Conservation (phyloP, 192 early-diverging fungal genomes). For the Rhizoclosmatium globosum region DNA sequence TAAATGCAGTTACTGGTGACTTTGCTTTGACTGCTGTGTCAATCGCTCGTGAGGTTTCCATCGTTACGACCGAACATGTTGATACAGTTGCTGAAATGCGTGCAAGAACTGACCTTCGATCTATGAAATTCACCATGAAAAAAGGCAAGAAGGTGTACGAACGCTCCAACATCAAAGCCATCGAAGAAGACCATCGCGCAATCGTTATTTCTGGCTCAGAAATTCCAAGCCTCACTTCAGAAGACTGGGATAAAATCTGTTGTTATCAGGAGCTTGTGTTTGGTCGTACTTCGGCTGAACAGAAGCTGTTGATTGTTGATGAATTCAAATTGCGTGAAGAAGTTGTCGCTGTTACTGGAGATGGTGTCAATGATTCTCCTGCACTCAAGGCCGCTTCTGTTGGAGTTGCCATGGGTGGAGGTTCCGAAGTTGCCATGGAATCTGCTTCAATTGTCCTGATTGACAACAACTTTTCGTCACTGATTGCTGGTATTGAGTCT, state of each 20-base stretch:
- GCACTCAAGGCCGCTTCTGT: slow-evolving; percentile 90
- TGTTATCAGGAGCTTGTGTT: slow-evolving; percentile 83
- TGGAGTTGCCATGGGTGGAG: slow-evolving; percentile 86
- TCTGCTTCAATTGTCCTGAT: slow-evolving; percentile 57
- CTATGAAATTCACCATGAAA: background rate
- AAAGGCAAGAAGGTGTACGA: slow-evolving; percentile 4
- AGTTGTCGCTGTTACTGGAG: slow-evolving; percentile 89
- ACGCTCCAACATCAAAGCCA: slow-evolving; percentile 7
- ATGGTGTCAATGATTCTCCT: slow-evolving; percentile 92
- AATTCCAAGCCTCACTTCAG: slow-evolving; percentile 61
- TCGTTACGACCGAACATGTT: slow-evolving; percentile 47
- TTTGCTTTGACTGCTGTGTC: slow-evolving; percentile 78
- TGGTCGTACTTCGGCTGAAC: slow-evolving; percentile 88
- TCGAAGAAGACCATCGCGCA: slow-evolving; percentile 19
- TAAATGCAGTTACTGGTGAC: slow-evolving; percentile 73
- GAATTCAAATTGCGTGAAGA: slow-evolving; percentile 74
- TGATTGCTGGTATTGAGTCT: slow-evolving; percentile 77
- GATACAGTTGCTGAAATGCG: slow-evolving; percentile 27
- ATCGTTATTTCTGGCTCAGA: slow-evolving; percentile 71
- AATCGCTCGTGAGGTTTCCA: slow-evolving; percentile 79
- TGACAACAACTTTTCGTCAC: slow-evolving; percentile 71
- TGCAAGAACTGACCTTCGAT: background rate
- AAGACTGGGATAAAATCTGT: slow-evolving; percentile 73
- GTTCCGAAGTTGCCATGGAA: slow-evolving; percentile 71
- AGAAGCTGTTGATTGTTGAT: slow-evolving; percentile 79